phyloP scores from a whole-genome alignment of 1,284 basidiomycete genomes.

The Rhodotorula sp. region DNA sequence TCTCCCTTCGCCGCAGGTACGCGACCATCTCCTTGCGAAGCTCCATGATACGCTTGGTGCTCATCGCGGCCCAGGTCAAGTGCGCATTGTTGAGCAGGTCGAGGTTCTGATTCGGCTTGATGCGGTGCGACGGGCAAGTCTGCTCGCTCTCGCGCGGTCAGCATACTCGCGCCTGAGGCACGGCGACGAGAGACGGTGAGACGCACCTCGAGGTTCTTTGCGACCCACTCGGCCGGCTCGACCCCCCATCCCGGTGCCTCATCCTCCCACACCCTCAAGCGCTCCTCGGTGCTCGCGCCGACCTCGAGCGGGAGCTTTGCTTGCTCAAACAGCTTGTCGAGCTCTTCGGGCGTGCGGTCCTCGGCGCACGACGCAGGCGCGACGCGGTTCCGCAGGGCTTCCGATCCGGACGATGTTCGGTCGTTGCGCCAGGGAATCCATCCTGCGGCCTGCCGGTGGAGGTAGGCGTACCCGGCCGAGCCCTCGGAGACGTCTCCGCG shows the following conservation, averaged over 20 bases:
- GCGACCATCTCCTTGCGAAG: conserved; percentile 18
- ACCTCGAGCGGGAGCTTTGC: conserved; percentile 49
- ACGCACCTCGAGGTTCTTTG: conserved; percentile 41
- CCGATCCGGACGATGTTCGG: not conserved
- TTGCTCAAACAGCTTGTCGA: not conserved
- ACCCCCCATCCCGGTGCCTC: conserved; percentile 46
- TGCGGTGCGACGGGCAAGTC: conserved; percentile 29
- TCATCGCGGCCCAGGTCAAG: conserved; percentile 21
- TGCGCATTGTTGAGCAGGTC: conserved; percentile 27
- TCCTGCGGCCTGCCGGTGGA: not conserved
- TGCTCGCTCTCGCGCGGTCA: conserved; percentile 5
- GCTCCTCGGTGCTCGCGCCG: conserved; percentile 49
- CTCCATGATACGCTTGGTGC: conserved; percentile 4
- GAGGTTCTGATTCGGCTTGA: conserved; percentile 31
- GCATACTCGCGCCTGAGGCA: too few species aligned
- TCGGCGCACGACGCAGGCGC: not conserved
- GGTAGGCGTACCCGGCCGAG: not conserved
- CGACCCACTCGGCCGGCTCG: conserved; percentile 46
- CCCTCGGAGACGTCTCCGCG: too few species aligned
- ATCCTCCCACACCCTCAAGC: conserved; percentile 53
- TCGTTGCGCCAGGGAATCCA: not conserved
- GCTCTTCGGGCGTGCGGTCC: not conserved
- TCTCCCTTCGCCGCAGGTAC: conserved; percentile 6
- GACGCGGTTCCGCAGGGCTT: not conserved
- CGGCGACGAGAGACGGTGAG: not conserved